Percentiles rank a stretch among this genome's conserved stretches.
phyloP scores from a whole-genome alignment of 2,329 filamentous ascomycete species.

The Periconia macrospinosa region DNA sequence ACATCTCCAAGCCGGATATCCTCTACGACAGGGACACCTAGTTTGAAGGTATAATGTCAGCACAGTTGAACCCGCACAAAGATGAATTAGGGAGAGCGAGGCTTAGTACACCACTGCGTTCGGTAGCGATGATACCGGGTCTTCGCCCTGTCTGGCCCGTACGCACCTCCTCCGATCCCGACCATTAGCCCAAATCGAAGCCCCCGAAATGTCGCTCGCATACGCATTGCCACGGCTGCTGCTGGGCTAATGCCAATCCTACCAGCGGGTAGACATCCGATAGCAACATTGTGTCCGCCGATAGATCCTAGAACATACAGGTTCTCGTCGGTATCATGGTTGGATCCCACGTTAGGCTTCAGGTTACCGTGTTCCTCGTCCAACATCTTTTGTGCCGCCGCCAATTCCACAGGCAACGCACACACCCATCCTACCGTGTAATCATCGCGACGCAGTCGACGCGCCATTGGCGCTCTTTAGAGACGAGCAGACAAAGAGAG shows the following conservation, averaged over 20 bases:
- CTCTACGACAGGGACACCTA: conserved; percentile 12
- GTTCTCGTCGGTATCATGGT: conserved; percentile 21
- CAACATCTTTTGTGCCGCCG: conserved; percentile 29
- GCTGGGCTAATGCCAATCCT: conserved; percentile 32
- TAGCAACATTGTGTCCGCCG: conserved; percentile 31
- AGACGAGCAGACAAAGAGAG: too few relatives aligned
- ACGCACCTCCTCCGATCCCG: conserved; percentile 27
- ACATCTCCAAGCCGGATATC: conserved; percentile 15
- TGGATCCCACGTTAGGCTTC: too few relatives aligned
- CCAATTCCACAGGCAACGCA: conserved; percentile 32
- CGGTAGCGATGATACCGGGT: too few relatives aligned
- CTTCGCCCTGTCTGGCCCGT: too few relatives aligned
- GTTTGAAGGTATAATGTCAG: conserved; percentile 29
- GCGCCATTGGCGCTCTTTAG: conserved; percentile 5
- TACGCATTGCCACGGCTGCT: conserved; percentile 27
- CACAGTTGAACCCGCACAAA: conserved; percentile 31
- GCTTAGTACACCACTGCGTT: too few relatives aligned
- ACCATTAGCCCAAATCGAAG: conserved; percentile 20
- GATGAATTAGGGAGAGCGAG: too few relatives aligned
- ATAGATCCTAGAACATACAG: conserved; percentile 7
- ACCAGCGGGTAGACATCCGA: conserved; percentile 18
- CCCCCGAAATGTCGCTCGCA: conserved; percentile 31
- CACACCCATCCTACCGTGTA: conserved; percentile 39
- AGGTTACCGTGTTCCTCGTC: conserved; percentile 23
- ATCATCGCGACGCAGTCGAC: conserved; percentile 6